phyloP scores from a whole-genome alignment of 305 asterid genomes.

The Fraxinus floribunda region DNA sequence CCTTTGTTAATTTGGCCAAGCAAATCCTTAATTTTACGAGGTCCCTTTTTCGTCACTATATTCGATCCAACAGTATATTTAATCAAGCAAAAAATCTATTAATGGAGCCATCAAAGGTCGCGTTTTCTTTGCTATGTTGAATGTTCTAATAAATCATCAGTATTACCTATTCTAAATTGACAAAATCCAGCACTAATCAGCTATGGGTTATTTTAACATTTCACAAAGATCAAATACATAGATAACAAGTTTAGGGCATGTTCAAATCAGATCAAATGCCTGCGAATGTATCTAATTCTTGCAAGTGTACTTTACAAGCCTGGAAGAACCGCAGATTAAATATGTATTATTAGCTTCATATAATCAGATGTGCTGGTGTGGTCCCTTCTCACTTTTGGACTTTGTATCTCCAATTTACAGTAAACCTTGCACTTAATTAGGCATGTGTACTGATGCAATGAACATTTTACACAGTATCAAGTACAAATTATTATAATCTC shows the following conservation, averaged over 20 bases:
- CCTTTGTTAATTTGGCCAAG: neutral
- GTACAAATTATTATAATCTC: conserved; percentile 48
- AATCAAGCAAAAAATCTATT: neutral
- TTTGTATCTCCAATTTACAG: conserved; percentile 11
- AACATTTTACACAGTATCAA: conserved; percentile 13
- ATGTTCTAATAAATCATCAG: neutral
- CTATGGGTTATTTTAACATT: neutral
- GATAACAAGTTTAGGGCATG: neutral
- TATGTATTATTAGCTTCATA: conserved; percentile 7
- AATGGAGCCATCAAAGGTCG: neutral
- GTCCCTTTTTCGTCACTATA: neutral
- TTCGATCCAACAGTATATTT: neutral
- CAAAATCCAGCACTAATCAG: neutral
- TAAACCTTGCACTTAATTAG: neutral
- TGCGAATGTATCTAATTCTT: neutral
- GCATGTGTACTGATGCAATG: conserved; percentile 3
- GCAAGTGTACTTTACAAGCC: neutral
- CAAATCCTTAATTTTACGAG: neutral
- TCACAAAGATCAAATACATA: neutral
- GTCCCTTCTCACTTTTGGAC: conserved; percentile 33
- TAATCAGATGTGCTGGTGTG: conserved; percentile 30
- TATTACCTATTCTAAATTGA: neutral
- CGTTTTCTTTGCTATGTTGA: neutral
- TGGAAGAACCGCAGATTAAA: neutral
- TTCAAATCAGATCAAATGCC: neutral